phyloP scores from a whole-genome alignment of 176 grass and related monocot species.

The Carex cristatella region DNA sequence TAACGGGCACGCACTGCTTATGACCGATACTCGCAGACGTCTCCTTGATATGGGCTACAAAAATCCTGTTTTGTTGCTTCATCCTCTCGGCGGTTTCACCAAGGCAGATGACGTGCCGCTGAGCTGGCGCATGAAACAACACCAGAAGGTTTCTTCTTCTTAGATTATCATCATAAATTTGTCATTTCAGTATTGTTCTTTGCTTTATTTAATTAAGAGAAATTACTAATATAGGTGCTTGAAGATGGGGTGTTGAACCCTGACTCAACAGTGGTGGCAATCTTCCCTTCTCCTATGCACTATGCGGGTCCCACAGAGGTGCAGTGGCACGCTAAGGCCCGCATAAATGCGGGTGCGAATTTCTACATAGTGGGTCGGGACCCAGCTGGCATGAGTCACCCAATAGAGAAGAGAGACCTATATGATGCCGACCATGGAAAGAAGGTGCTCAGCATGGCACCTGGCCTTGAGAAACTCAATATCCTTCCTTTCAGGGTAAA shows the following conservation, averaged over 20 bases:
- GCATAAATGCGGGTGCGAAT: conserved; percentile 94
- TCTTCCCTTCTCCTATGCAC: conserved; percentile 98
- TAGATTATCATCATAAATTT: neutral
- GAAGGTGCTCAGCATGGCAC: conserved; percentile 92
- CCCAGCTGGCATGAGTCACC: conserved; percentile 90
- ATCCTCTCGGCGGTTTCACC: conserved; percentile 95
- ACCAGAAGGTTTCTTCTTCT: conserved; percentile 63
- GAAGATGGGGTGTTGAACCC: conserved; percentile 96
- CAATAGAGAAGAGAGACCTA: conserved; percentile 72
- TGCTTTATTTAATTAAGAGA: neutral
- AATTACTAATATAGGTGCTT: conserved; percentile 50
- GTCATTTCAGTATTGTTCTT: neutral
- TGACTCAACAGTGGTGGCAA: conserved; percentile 89
- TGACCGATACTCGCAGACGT: conserved; percentile 78
- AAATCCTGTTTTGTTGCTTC: conserved; percentile 89
- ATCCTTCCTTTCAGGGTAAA: conserved; percentile 97
- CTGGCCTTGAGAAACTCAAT: conserved; percentile 88
- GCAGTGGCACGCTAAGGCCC: conserved; percentile 97
- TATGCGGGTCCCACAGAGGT: conserved; percentile 97
- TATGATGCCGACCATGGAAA: conserved; percentile 99
- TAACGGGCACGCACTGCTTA: conserved; percentile 93
- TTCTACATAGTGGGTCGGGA: conserved; percentile 99
- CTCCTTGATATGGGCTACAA: conserved; percentile 93
- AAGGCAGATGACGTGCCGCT: conserved; percentile 96
- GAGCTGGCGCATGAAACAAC: conserved; percentile 95